Base-by-base conservation (phyloP, 2,329 filamentous ascomycete species). In the Pseudocercospora macadamiae region DNA sequence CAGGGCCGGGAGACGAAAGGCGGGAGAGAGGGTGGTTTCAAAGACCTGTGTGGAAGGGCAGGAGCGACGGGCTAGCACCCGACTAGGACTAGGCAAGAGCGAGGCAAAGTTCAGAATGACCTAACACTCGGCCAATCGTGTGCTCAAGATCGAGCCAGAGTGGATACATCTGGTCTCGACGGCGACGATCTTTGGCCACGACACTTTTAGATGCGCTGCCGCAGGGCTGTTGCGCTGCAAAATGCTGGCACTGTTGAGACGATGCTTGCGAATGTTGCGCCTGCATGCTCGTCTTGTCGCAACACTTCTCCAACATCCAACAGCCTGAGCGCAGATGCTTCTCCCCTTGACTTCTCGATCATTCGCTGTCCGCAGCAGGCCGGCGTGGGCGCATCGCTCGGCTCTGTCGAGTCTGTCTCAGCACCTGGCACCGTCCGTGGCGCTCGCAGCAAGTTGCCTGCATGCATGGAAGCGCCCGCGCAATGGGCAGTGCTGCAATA, bases 391-490 rank as follows among this genome's bases (percentile, higher is more conserved):
- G 48, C 48, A 34, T 51, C 19, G 48, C 48, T 37, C 36, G 32
- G 34, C 32, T 51, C 32, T 53, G 32, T 12, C 36, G 32, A 12
- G 19, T 51, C 32, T 39, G 32, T 49, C 47, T 34, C 47, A 49
- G 25, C 47, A 49, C 25, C 47, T 30, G 47, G 28, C 47, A 49
- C 26, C 47, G 26, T 49, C 47, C 47, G 28, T 26, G 18, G 25
- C n/a, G 26, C 26, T 34, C 26, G 47, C 47, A 34, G 47, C 47
- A 51, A 18, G 14, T 28, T 34, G 48, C 18, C 26, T 51, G 48
- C 28, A 51, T 8, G 16, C n/a, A 59, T 54, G 48, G 58, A 56
- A 60, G 58, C 58, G 48, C 48, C 49, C 54, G 53, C 51, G 39
- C 19, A 42, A 37, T 53, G 51, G 52, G 57, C 56, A 51, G 51